These are phyloP conservation scores for Lavandula angustifolia DNA, from an alignment of 257 asterid genomes.

Conservation along the genomic window DNA sequence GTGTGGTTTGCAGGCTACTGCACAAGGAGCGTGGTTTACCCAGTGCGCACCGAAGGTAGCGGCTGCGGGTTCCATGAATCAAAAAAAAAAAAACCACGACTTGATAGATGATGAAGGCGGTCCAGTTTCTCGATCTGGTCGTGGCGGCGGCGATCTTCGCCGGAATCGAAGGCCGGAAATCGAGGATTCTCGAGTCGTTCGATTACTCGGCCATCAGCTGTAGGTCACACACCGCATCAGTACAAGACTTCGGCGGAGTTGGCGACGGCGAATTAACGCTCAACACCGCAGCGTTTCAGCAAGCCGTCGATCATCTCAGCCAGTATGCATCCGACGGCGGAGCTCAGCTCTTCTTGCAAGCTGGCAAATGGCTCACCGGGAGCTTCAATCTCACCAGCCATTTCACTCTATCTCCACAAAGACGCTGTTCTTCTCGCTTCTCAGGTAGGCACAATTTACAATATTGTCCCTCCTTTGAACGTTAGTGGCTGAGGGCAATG, in stretches of 20 bases:
- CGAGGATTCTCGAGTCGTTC: conserved; percentile 29
- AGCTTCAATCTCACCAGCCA: conserved; percentile 81
- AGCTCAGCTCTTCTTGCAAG: conserved; percentile 68
- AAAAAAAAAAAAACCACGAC: too few relatives aligned
- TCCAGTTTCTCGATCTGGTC: conserved; percentile 34
- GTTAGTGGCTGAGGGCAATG: background rate
- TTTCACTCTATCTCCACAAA: conserved; percentile 66
- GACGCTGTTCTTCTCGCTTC: conserved; percentile 85
- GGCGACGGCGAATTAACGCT: conserved; percentile 77
- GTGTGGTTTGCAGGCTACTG: too few relatives aligned
- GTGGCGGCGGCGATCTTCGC: conserved; percentile 8
- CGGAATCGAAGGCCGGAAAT: conserved; percentile 48
- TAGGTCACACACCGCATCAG: conserved; percentile 67
- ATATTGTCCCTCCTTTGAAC: too few relatives aligned
- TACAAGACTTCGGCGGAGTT: conserved; percentile 66
- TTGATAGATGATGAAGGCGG: conserved; percentile 28
- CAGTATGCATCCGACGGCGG: conserved; percentile 64
- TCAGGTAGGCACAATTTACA: conserved; percentile 46
- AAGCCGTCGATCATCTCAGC: conserved; percentile 56
- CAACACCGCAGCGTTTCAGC: conserved; percentile 65
- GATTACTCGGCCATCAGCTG: conserved; percentile 69
- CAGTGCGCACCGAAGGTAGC: too few relatives aligned
- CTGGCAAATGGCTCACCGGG: conserved; percentile 87
- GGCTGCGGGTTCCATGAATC: too few relatives aligned
- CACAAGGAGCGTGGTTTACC: too few relatives aligned